These are phyloP conservation scores for Raddia guianensis DNA, from an alignment of 176 grass and related monocot species.

Conservation along the genomic window DNA sequence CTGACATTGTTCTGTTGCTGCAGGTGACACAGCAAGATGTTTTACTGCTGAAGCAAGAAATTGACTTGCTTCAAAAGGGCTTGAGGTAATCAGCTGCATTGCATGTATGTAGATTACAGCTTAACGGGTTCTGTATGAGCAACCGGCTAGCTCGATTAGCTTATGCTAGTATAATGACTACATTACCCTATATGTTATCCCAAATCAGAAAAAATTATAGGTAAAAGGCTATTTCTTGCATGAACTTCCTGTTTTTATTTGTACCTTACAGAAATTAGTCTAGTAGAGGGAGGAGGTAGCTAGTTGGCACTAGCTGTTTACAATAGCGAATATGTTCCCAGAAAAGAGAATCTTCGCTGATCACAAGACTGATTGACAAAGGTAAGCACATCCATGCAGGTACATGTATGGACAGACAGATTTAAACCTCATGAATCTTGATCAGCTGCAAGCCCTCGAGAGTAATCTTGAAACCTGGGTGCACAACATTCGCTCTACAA, in stretches of 20 bases:
- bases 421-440: conserved; percentile 59
- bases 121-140: not conserved
- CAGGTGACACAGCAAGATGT: conserved; percentile 67
- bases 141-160: conserved; percentile 5
- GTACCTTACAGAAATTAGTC: not conserved
- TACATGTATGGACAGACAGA: conserved; percentile 59
- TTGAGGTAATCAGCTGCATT: conserved; percentile 57
- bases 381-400: conserved; percentile 43
- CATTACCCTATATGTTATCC: not conserved
- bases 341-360: no score
- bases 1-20: conserved; percentile 18
- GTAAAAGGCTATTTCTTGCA: conserved; percentile 5
- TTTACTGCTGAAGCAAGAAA: conserved; percentile 57
- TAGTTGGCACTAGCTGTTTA: no score
- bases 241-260: not conserved
- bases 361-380: not conserved
- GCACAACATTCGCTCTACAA: conserved; percentile 56
- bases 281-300: no score
- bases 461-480: conserved; percentile 73
- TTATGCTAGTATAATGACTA: not conserved
- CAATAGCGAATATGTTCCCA: no score
- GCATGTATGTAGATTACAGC: not conserved
- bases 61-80: conserved; percentile 74
- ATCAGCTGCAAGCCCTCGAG: conserved; percentile 77
- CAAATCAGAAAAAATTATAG: not conserved